Evolutionary conservation across 495 filamentous ascomycete genomes (phyloP).

Genomic region (Amphirosellinia nigrospora): DNA sequence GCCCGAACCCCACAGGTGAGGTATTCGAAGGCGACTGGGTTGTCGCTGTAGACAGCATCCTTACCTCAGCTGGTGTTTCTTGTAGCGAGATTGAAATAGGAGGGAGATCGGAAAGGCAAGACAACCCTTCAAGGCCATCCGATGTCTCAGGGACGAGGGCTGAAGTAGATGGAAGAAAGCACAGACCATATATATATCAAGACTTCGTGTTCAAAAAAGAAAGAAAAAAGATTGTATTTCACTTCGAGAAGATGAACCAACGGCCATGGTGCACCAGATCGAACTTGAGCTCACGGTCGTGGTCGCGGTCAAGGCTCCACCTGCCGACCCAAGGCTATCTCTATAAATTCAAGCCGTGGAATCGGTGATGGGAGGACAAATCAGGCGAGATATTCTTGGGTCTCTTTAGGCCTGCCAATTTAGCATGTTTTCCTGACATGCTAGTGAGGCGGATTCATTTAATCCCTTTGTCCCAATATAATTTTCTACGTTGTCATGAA

Average conservation of each 20-base stretch:
- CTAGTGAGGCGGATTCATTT: constrained; percentile 3
- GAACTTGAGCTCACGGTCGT: constrained; percentile 2
- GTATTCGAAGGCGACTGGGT: background rate
- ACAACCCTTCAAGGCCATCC: background rate
- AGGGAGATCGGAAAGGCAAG: background rate
- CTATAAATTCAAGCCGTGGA: constrained; percentile 18
- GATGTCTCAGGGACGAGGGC: background rate
- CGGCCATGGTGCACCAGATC: constrained; percentile 10
- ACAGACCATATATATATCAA: constrained; percentile 1
- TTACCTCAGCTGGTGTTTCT: too few species aligned
- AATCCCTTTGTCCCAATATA: background rate
- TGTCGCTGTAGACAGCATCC: too few species aligned
- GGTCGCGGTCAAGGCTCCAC: background rate
- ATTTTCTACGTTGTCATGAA: background rate
- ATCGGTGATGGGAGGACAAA: background rate
- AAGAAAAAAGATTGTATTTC: constrained; percentile 18
- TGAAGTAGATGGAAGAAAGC: background rate
- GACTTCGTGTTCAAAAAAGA: constrained; percentile 6
- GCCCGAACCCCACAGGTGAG: background rate
- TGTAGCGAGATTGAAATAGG: background rate
- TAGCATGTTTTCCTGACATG: constrained; percentile 18
- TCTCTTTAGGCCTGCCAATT: too few species aligned
- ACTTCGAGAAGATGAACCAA: constrained; percentile 9
- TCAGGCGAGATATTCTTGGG: background rate
- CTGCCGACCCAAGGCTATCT: background rate